A percentile compares a stretch with the other conserved stretches of the same genome.
Conservation (phyloP, 2,329 filamentous ascomycete species). For the Fusarium lateritium region DNA sequence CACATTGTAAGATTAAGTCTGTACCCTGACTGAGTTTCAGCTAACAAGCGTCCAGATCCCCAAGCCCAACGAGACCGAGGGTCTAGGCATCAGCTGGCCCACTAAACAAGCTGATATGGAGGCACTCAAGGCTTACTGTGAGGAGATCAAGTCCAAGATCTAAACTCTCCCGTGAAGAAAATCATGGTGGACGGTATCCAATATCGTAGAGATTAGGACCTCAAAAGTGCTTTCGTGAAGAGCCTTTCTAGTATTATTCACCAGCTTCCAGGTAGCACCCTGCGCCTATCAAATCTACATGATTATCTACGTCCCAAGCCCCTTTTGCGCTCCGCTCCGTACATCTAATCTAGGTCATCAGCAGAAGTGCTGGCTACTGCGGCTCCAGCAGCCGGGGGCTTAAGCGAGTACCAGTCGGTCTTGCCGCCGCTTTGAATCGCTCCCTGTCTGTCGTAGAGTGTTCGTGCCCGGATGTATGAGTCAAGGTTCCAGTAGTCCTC, state of each 20-base stretch:
- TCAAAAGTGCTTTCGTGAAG: constrained; percentile 20
- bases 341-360: constrained; percentile 63
- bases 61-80: constrained; percentile 88
- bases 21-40: not conserved
- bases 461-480: constrained; percentile 85
- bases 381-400: constrained; percentile 25
- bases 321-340: constrained; percentile 20
- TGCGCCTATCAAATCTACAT: constrained; percentile 18
- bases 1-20: constrained; percentile 76
- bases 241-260: constrained; percentile 39
- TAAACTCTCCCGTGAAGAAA: constrained; percentile 57
- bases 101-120: constrained; percentile 83
- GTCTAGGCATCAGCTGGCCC: constrained; percentile 86
- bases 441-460: constrained; percentile 87
- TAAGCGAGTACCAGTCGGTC: constrained; percentile 76
- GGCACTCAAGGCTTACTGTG: constrained; percentile 81
- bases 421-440: constrained; percentile 77
- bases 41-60: constrained; percentile 75
- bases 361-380: constrained; percentile 53
- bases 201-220: constrained; percentile 3
- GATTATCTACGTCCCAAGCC: constrained; percentile 18
- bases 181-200: constrained; percentile 1
- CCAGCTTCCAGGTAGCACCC: constrained; percentile 18
- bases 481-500: constrained; percentile 92
- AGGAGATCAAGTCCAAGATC: constrained; percentile 93